Conservation (phyloP, 495 filamentous ascomycete species). For the Pseudomonodictys pantanalensis region DNA sequence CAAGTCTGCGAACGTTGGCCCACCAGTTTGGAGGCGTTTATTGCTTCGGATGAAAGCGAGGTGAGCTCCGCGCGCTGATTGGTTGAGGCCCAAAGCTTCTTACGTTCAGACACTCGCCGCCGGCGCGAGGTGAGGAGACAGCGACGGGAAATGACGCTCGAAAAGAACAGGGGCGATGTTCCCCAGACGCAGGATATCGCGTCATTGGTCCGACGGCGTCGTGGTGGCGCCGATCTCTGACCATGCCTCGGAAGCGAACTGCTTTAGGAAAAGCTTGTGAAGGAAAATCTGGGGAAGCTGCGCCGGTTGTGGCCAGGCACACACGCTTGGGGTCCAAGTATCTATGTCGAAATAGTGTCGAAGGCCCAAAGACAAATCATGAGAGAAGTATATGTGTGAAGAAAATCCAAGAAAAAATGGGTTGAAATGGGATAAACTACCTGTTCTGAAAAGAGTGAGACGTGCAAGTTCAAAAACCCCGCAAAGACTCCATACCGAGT, state of each 20-base stretch:
- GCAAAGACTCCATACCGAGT: too few species aligned
- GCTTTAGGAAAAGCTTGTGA: background rate
- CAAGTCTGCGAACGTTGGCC: background rate
- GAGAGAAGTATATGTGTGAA: too few species aligned
- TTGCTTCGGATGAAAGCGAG: constrained; percentile 13
- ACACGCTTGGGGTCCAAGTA: too few species aligned
- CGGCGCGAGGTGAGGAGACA: background rate
- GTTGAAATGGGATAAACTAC: too few species aligned
- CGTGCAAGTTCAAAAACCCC: too few species aligned
- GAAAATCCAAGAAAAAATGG: too few species aligned
- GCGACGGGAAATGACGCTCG: background rate
- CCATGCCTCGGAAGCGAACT: constrained; percentile 17
- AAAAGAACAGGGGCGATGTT: background rate
- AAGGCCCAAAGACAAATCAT: too few species aligned
- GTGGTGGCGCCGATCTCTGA: background rate
- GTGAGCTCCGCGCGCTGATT: background rate
- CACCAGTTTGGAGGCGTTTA: background rate
- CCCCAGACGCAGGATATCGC: constrained; percentile 12
- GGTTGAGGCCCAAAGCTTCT: background rate
- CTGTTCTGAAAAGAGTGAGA: too few species aligned
- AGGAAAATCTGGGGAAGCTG: constrained; percentile 13
- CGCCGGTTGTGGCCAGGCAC: too few species aligned
- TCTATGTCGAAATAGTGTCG: too few species aligned
- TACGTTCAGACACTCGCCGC: constrained; percentile 3
- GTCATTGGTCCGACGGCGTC: background rate